phyloP scores from a whole-genome alignment of 2,329 filamentous ascomycete species.

The Phialophora expanda region DNA sequence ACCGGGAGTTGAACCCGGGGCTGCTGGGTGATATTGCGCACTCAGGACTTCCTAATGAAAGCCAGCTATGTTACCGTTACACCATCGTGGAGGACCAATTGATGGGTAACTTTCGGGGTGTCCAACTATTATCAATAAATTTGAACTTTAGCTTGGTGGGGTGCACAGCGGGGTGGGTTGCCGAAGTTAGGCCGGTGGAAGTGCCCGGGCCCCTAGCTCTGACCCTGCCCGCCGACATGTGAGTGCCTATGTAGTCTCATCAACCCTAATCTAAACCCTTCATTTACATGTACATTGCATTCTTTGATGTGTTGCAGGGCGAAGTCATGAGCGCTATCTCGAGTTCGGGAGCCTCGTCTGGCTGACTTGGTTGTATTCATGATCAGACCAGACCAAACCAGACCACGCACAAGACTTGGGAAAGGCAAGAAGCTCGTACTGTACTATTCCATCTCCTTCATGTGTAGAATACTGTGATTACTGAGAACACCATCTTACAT shows the following conservation, averaged over 20 bases:
- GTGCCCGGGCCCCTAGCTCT: too few relatives aligned
- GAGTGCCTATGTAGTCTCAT: too few relatives aligned
- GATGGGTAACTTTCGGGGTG: neutral
- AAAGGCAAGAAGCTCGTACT: neutral
- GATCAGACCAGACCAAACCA: neutral
- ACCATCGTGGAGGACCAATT: neutral
- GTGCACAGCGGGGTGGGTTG: too few relatives aligned
- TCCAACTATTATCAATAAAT: neutral
- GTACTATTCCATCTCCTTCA: neutral
- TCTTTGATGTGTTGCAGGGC: neutral
- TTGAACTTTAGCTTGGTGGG: neutral
- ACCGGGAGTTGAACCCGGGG: constrained; percentile 1
- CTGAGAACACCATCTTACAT: neutral
- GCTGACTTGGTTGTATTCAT: neutral
- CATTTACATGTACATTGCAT: neutral
- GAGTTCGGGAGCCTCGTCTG: too few relatives aligned
- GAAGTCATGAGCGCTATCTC: neutral
- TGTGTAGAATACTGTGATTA: neutral
- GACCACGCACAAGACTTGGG: neutral
- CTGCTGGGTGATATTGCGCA: neutral
- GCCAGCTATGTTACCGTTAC: constrained; percentile 2
- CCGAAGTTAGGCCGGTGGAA: too few relatives aligned
- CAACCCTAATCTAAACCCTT: too few relatives aligned
- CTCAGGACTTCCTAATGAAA: constrained; percentile 6
- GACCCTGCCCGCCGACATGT: too few relatives aligned